These are phyloP conservation scores for Penicillium sp. DNA, from an alignment of 2,329 filamentous ascomycete species.

Conservation along the genomic window DNA sequence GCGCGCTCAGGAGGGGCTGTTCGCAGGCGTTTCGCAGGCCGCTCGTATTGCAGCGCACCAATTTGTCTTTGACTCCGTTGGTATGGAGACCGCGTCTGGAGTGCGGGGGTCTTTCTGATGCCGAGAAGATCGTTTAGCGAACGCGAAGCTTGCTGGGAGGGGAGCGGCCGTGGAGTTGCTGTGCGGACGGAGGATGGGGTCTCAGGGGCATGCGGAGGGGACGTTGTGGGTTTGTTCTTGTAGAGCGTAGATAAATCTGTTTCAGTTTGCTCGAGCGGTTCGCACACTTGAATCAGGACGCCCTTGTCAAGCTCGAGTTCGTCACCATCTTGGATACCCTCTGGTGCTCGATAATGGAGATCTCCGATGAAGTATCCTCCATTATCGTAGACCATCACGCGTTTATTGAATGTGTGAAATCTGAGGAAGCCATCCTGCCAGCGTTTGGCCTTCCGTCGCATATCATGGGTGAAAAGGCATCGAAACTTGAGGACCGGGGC, in stretches of 20 bases:
- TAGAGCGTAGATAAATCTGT: constrained; percentile 79
- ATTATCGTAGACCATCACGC: constrained; percentile 88
- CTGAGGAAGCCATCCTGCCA: constrained; percentile 93
- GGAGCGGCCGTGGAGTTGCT: constrained; percentile 28
- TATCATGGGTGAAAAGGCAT: constrained; percentile 85
- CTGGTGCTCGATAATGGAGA: constrained; percentile 74
- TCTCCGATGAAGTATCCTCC: constrained; percentile 81
- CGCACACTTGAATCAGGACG: constrained; percentile 79
- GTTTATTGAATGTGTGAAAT: constrained; percentile 89
- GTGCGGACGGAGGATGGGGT: constrained; percentile 52
- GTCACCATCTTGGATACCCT: constrained; percentile 77
- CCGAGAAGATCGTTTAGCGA: constrained; percentile 69
- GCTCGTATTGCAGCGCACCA: constrained; percentile 26
- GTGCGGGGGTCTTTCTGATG: constrained; percentile 66
- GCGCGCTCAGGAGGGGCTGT: constrained; percentile 22
- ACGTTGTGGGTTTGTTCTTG: constrained; percentile 58
- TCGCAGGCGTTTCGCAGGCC: constrained; percentile 41
- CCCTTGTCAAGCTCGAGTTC: constrained; percentile 79
- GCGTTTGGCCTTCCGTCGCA: constrained; percentile 83
- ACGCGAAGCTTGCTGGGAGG: constrained; percentile 53
- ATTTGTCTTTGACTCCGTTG: constrained; percentile 47
- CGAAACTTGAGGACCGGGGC: constrained; percentile 80
- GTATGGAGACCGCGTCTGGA: constrained; percentile 71
- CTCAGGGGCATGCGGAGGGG: constrained; percentile 31
- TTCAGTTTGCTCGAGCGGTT: constrained; percentile 72